Evolutionary conservation across 768 basidiomycete species (phyloP), one percentile per base, ranked within the genome.

Genomic region (Agaricus blazei): DNA sequence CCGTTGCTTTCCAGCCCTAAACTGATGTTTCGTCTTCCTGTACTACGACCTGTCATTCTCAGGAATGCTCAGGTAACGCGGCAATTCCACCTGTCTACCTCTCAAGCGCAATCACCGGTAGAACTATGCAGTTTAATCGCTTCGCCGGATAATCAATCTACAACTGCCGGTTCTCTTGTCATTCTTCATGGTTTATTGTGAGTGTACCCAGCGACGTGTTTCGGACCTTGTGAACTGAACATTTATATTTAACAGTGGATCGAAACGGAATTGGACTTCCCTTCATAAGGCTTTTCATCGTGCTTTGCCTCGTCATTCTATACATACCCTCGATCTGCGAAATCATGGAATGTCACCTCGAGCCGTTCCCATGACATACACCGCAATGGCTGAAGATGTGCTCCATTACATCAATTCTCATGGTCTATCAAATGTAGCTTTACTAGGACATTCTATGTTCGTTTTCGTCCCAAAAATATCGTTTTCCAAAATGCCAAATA

Each of bases 371-470:
- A 89, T 90, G 79, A 83, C 80, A 12, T 95, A 96, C 66, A 65
- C 71, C 9, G 77, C 84, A 37, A 90, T 96, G 90, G 91, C 90
- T 0, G 69, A 71, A 3, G 94, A 97, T 62, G 80, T 96, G 11
- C 68, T 85, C 1, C 72, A 80, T 44, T 92, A 93, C 64, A 78
- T 89, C 56, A 62, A 72, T 15, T 70, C 73, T 34, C 79, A 81
- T 47, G 71, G 72, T 0, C 66, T 90, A 40, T 72, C 73, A 2
- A 73, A 87, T 15, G 78, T 94, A 15, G 81, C 88, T 2, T 75
- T 97, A 3, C 72, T 96, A 3, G 94, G 94, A 0, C 94, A 96
- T 66, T 95, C 93, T 2, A 94, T 96, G 93, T 93, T 60, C 52
- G 87, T 73, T 1, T 19, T 19, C 19, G 19, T 19, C 19, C 19